A percentile compares a stretch with the other conserved stretches of the same genome.
Evolutionary conservation across 2,329 filamentous ascomycete genomes (phyloP).

Genomic region (Exophiala alcalophila): DNA sequence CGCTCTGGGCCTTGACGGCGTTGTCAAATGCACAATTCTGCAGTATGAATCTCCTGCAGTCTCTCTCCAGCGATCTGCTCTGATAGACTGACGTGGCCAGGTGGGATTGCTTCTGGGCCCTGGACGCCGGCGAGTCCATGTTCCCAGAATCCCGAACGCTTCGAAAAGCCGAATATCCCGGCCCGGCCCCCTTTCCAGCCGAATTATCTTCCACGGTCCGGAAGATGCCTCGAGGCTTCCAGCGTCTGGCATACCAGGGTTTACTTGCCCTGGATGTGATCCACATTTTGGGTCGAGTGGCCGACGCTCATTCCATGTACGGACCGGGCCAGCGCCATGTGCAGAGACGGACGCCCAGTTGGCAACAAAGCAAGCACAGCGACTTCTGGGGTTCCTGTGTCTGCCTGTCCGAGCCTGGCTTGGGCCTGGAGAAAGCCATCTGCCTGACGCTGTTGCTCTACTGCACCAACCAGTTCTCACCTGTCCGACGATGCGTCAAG

Average conservation of each 20-base stretch:
- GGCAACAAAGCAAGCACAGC: no score
- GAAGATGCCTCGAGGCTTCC: not conserved
- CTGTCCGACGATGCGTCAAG: not conserved
- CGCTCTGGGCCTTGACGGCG: conserved; percentile 2
- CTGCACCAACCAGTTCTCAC: not conserved
- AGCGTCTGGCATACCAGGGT: not conserved
- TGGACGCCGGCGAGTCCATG: no score
- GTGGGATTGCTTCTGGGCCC: no score
- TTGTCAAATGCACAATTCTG: conserved; percentile 2
- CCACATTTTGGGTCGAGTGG: no score
- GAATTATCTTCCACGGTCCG: not conserved
- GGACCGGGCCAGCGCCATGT: no score
- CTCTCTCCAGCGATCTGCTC: no score
- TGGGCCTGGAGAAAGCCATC: conserved; percentile 1
- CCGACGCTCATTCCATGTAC: no score
- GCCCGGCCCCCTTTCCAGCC: not conserved
- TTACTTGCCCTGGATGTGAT: not conserved
- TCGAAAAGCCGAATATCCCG: no score
- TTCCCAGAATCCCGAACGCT: no score
- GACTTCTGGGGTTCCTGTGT: conserved; percentile 4
- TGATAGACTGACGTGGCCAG: no score
- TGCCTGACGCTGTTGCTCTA: conserved; percentile 1
- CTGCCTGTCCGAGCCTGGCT: conserved; percentile 1
- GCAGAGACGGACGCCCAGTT: no score
- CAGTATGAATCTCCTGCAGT: no score